A percentile compares a stretch with the other conserved stretches of the same genome.
phyloP scores from a whole-genome alignment of 176 grass and related monocot genomes.

The Thinopyrum elongatum region DNA sequence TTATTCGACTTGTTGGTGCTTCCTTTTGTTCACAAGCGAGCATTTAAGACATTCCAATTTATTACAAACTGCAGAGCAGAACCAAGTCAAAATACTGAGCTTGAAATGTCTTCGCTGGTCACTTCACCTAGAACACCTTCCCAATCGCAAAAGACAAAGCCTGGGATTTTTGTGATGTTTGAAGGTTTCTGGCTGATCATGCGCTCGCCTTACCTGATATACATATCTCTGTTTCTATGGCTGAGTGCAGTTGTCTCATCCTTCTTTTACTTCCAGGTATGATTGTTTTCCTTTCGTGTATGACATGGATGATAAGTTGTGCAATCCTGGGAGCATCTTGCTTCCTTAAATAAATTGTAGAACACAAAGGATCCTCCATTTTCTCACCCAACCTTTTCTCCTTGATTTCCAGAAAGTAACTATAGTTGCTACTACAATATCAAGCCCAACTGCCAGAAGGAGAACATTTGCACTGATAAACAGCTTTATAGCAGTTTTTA shows the following conservation, averaged over 20 bases:
- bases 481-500: slow-evolving; percentile 94
- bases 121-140: slow-evolving; percentile 46
- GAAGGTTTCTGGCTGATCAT: slow-evolving; percentile 89
- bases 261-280: slow-evolving; percentile 94
- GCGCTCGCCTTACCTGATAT: slow-evolving; percentile 69
- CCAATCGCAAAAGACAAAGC: slow-evolving; percentile 36
- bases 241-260: slow-evolving; percentile 83
- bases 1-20: neutral
- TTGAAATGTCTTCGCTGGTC: slow-evolving; percentile 66
- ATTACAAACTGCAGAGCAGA: slow-evolving; percentile 36
- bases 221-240: slow-evolving; percentile 79
- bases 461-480: slow-evolving; percentile 93
- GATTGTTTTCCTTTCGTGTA: neutral
- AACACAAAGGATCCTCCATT: neutral
- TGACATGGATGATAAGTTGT: neutral
- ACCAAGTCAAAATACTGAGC: slow-evolving; percentile 11
- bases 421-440: slow-evolving; percentile 74
- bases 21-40: neutral
- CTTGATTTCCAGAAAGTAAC: slow-evolving; percentile 82
- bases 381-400: neutral
- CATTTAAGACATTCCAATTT: neutral
- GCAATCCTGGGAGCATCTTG: neutral
- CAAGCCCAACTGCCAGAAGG: slow-evolving; percentile 69
- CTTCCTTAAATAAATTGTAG: neutral
- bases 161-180: slow-evolving; percentile 66